phyloP scores from a whole-genome alignment of 1,139 yeast species.

The Pichia sp. region DNA sequence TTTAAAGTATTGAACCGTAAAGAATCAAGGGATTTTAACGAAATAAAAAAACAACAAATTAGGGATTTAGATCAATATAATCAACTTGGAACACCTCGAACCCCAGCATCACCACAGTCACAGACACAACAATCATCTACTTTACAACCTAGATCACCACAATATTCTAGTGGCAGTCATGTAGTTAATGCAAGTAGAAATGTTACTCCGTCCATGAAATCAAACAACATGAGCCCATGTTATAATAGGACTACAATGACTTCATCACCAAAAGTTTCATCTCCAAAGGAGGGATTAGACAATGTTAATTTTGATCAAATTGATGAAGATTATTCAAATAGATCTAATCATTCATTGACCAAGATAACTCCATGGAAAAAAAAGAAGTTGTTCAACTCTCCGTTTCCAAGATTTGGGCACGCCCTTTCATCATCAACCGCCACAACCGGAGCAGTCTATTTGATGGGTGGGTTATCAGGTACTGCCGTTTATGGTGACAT shows the following conservation, averaged over 20 bases:
- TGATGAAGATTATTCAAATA: too few species aligned
- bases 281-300: background rate
- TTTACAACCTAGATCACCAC: background rate
- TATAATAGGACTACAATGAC: background rate
- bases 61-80: background rate
- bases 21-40: background rate
- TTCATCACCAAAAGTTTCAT: background rate
- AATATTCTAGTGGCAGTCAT: background rate
- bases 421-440: conserved; percentile 73
- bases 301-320: background rate
- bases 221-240: background rate
- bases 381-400: conserved; percentile 63
- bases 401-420: conserved; percentile 93
- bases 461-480: conserved; percentile 94
- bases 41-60: background rate
- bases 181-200: background rate
- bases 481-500: conserved; percentile 92
- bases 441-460: conserved; percentile 74
- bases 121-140: background rate
- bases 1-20: background rate
- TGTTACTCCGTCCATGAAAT: background rate
- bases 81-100: too few species aligned
- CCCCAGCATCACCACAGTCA: background rate
- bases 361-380: conserved; percentile 64
- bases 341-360: background rate